Evolutionary conservation across 108 stramenopile genomes (phyloP).

Genomic region (Fragilariopsis cylindrus): DNA sequence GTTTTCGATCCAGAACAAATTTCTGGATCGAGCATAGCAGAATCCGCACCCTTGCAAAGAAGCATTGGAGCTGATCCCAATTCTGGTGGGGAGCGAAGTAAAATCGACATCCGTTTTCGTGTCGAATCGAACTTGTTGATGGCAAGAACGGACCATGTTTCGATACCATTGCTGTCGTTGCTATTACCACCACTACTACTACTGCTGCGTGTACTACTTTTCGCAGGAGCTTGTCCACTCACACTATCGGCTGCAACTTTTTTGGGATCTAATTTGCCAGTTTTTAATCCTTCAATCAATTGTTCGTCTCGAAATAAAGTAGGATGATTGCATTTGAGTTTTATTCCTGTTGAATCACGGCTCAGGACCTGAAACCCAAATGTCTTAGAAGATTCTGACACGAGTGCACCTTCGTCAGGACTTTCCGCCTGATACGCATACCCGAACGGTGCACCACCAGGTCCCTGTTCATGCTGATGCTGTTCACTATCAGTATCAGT

Average conservation of each 20-base stretch:
- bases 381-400: constrained; percentile 71
- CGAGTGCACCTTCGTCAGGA: constrained; percentile 91
- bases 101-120: constrained; percentile 94
- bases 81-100: constrained; percentile 82
- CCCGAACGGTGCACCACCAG: constrained; percentile 82
- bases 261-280: constrained; percentile 48
- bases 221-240: constrained; percentile 25
- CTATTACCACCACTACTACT: constrained; percentile 1
- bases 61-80: constrained; percentile 73
- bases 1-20: constrained; percentile 50
- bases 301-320: constrained; percentile 55
- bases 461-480: constrained; percentile 35
- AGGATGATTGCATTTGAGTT: constrained; percentile 57
- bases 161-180: constrained; percentile 22
- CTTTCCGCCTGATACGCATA: constrained; percentile 88
- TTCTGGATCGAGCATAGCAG: constrained; percentile 72
- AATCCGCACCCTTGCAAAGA: constrained; percentile 93
- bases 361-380: constrained; percentile 83
- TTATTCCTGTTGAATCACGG: constrained; percentile 71
- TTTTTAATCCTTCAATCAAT: constrained; percentile 52
- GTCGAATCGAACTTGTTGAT: constrained; percentile 94
- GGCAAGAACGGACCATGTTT: constrained; percentile 86
- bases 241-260: constrained; percentile 57
- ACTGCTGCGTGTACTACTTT: background rate
- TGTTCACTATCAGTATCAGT: background rate